Conservation (phyloP, 2,329 filamentous ascomycete genomes). For the Trichothecium sympodiale region DNA sequence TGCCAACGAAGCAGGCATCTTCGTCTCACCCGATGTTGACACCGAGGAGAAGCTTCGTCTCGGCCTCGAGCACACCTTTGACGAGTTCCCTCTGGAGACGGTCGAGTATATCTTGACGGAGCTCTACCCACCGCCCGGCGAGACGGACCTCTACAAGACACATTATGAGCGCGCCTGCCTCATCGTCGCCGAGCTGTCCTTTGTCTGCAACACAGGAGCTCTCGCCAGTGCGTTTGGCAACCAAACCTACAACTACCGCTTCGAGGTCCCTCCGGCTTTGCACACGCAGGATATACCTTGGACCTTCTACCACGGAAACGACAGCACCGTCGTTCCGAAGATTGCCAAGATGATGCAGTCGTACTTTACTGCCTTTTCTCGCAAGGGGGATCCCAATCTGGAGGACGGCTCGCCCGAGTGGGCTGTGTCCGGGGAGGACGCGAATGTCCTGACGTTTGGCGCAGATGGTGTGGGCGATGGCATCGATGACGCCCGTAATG, state of each 20-base stretch:
- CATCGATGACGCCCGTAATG: slow-evolving; percentile 9
- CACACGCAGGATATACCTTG: slow-evolving; percentile 39
- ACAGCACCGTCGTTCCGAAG: slow-evolving; percentile 11
- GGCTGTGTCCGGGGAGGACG: slow-evolving; percentile 4
- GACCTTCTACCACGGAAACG: slow-evolving; percentile 33
- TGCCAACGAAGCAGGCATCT: slow-evolving; percentile 36
- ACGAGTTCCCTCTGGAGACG: slow-evolving; percentile 7
- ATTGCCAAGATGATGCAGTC: slow-evolving; percentile 17
- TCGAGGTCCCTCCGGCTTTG: slow-evolving; percentile 35
- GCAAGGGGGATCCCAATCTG: slow-evolving; percentile 15
- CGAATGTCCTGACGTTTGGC: slow-evolving; percentile 4
- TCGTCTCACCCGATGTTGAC: slow-evolving; percentile 31
- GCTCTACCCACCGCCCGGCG: slow-evolving; percentile 6
- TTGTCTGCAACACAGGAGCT: slow-evolving; percentile 40
- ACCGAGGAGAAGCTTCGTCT: slow-evolving; percentile 25
- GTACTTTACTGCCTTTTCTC: slow-evolving; percentile 19
- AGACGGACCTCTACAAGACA: slow-evolving; percentile 2
- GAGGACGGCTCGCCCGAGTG: slow-evolving; percentile 1
- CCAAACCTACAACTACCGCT: slow-evolving; percentile 36
- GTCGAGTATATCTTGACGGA: slow-evolving; percentile 28
- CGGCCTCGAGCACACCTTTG: slow-evolving; percentile 21
- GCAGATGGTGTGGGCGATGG: slow-evolving; percentile 2
- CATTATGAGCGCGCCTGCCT: slow-evolving; percentile 21
- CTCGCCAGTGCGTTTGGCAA: slow-evolving; percentile 32
- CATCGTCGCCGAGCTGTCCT: slow-evolving; percentile 27